A percentile compares a stretch with the other conserved stretches of the same genome.
Conservation (phyloP, 208 protist species). For the Wallacemonas sp. region DNA sequence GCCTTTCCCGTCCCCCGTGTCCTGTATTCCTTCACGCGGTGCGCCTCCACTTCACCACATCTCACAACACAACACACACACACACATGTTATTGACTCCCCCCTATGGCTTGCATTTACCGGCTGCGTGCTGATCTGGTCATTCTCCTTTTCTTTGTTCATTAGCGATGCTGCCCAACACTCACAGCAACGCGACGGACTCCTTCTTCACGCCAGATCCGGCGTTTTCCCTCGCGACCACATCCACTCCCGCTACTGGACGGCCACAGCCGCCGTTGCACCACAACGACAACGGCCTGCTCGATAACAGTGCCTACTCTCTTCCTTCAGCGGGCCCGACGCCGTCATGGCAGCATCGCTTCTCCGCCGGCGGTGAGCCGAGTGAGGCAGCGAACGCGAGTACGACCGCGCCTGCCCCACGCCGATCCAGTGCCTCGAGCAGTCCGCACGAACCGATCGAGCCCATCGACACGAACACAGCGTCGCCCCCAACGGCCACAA, state of each 20-base stretch:
- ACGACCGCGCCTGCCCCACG: too few species aligned
- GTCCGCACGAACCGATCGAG: background rate
- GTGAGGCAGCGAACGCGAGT: background rate
- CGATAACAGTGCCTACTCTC: slow-evolving; percentile 5
- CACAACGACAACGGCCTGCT: background rate
- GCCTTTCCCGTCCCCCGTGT: background rate
- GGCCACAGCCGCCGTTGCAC: too few species aligned
- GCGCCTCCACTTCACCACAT: too few species aligned
- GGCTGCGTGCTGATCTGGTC: too few species aligned
- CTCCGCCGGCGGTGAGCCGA: background rate
- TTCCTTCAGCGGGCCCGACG: background rate
- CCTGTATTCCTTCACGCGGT: background rate
- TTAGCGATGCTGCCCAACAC: background rate
- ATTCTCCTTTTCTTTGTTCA: background rate
- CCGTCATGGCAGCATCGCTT: background rate
- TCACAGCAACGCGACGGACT: background rate
- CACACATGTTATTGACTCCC: too few species aligned
- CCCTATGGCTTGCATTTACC: too few species aligned
- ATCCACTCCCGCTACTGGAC: background rate
- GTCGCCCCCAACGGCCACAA: background rate
- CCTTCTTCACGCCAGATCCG: background rate
- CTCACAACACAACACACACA: too few species aligned
- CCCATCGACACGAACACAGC: slow-evolving; percentile 9
- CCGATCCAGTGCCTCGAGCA: too few species aligned
- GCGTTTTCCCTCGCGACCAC: background rate